Conservation (phyloP, 176 grass and related monocot species). For the Eleusine indica region DNA sequence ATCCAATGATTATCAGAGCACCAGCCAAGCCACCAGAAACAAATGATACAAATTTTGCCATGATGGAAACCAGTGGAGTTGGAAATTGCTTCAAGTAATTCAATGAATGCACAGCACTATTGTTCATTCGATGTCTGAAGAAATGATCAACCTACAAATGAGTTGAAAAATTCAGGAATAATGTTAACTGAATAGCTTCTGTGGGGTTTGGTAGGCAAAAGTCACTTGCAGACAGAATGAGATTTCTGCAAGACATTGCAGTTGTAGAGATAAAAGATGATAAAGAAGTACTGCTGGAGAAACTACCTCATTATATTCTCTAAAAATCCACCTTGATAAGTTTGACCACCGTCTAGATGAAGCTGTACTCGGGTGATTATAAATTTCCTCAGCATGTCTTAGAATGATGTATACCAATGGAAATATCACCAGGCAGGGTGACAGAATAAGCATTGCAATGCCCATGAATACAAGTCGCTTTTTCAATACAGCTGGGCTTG, state of each 20-base stretch:
- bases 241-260: not conserved
- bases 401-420: constrained; percentile 95
- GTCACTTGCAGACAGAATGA: constrained; percentile 27
- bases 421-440: constrained; percentile 88
- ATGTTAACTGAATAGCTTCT: not conserved
- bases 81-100: constrained; percentile 99
- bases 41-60: constrained; percentile 97
- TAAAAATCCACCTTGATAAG: constrained; percentile 94
- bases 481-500: constrained; percentile 73
- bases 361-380: constrained; percentile 92
- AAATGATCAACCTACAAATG: constrained; percentile 90
- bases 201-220: not conserved
- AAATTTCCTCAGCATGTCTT: constrained; percentile 93
- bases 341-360: constrained; percentile 99
- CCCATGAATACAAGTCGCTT: constrained; percentile 80
- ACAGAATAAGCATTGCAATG: constrained; percentile 83
- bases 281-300: constrained; percentile 17
- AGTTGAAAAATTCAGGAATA: constrained; percentile 14
- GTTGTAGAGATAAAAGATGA: not conserved
- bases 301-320: constrained; percentile 96
- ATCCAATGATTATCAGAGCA: constrained; percentile 85
- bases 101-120: constrained; percentile 75
- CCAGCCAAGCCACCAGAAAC: constrained; percentile 97
- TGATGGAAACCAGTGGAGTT: constrained; percentile 85
- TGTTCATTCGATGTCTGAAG: constrained; percentile 97